Evolutionary conservation across 1,284 basidiomycete species (phyloP), one percentile per base, ranked within the genome.

Genomic region (Boletus sp.): DNA sequence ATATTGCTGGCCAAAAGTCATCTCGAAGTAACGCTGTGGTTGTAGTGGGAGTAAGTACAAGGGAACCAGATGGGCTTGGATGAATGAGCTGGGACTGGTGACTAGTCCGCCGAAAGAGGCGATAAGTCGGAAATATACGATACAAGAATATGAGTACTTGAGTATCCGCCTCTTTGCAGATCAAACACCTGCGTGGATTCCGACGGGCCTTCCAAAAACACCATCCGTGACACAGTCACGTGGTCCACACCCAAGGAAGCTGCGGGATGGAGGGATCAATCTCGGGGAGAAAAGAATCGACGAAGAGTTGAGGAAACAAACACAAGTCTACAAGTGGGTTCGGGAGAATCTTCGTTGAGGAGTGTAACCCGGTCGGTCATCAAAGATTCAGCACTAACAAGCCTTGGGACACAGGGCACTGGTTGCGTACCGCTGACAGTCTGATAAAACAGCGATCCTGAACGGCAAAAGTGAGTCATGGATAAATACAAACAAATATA

Each of bases 211-310:
- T 43, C 8, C 9, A 10, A 13, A 43, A 43, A 43, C 40, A 1
- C n/a, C n/a, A 11, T 19, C 40, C 40, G 19, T 25, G 19, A 2
- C 35, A n/a, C n/a, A n/a, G n/a, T 64, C 25, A 61, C 25, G 58
- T 7, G n/a, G 43, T 48, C 63, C 62, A 55, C 3, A 47, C 28
- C 6, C 28, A 33, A 14, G 68, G 68, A 28, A 68, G 59, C 23
- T 72, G 70, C 33, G 70, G n/a, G 11, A 60, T 58, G 47, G 67
- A 60, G 8, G 33, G 49, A 52, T 73, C 68, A 6, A 69, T 67
- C 4, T 57, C 70, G 0, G 59, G 51, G 4, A 72, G 48, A 35
- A 44, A 7, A 10, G 60, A 49, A 16, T 28, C 6, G 13, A 17
- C 5, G 23, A 17, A 46, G 6, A 21, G 33, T 19, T 33, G 58